Percentiles rank a stretch among this genome's conserved stretches.
Conservation (phyloP, 352 stramenopile species). For the Globisporangium iwayamae region DNA sequence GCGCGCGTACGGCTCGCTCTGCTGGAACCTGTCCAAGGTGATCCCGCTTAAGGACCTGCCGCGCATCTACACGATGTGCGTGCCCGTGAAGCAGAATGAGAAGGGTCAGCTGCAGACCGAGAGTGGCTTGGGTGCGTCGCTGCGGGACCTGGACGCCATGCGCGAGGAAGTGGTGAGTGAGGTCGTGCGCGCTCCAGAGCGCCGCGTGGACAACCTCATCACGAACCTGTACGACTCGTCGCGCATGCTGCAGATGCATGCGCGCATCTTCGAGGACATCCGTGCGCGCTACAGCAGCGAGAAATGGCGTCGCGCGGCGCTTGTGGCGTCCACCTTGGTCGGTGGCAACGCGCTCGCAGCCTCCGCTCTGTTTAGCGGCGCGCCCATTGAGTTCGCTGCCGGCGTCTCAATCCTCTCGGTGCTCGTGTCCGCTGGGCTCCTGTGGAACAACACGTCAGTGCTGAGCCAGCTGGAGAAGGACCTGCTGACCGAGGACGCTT, state of each 20-base stretch:
- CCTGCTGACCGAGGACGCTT: constrained; percentile 79
- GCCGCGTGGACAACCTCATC: constrained; percentile 99
- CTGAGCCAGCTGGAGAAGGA: constrained; percentile 86
- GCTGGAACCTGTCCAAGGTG: constrained; percentile 98
- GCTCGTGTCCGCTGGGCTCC: constrained; percentile 77
- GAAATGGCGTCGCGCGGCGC: constrained; percentile 73
- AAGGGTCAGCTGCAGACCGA: constrained; percentile 41
- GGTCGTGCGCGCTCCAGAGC: constrained; percentile 95
- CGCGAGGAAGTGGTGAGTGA: constrained; percentile 97
- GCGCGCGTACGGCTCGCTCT: constrained; percentile 97
- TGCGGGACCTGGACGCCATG: constrained; percentile 95
- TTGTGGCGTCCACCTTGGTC: constrained; percentile 58
- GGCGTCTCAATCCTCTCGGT: constrained; percentile 77
- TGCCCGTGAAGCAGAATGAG: constrained; percentile 83
- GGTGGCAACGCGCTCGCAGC: constrained; percentile 74
- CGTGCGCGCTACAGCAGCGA: constrained; percentile 71
- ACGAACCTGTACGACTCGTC: constrained; percentile 95
- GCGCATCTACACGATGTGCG: constrained; percentile 99
- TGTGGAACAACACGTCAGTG: constrained; percentile 88
- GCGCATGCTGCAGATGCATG: constrained; percentile 95
- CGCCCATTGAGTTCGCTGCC: constrained; percentile 80
- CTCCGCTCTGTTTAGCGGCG: constrained; percentile 71
- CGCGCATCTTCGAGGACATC: constrained; percentile 82
- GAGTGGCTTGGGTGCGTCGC: constrained; percentile 63
- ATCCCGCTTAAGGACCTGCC: constrained; percentile 99